Base-by-base conservation (phyloP, 1,284 basidiomycete genomes). In the Volvariella volvacea region DNA sequence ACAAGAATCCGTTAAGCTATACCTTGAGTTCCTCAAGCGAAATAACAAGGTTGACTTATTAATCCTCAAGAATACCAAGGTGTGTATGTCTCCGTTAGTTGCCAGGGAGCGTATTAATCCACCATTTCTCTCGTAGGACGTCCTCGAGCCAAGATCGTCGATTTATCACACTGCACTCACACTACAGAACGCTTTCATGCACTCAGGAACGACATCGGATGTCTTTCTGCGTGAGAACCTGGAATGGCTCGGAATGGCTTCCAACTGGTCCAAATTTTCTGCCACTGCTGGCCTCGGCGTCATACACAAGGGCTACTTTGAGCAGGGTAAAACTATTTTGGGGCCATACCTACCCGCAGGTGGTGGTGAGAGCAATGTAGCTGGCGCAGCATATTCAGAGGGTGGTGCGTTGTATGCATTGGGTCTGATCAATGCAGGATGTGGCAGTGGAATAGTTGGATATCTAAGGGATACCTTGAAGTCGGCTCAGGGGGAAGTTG, bases 201-300 rank as follows among this genome's bases (percentile, higher is more conserved):
- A 95, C 60, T 84, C 93, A 19, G 94, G 94, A 39, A 98, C 94
- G 1, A 92, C 92, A 0, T 93, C 92, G 2, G 94, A 98, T 56
- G 62, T 78, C 30, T 98, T 97, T 73, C 69, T 98, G 21, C 83
- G 92, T 8, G 90, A 95, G 46, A 97, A 97, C 61, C 75, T 98
- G 39, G 93, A 95, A 60, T 98, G 92, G 92, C 78, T 98, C 1
- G 88, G 81, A 19, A 76, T 90, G 48, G 94, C 94, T 2, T 87
- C 85, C 33, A 96, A 98, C 61, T 98, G 94, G 94, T 90, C 91
- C 36, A 98, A 97, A 60, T 98, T 97, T 67, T 90, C 91, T 6
- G 90, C 93, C 2, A 96, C 94, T 4, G 92, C 93, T 19, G 92
- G 88, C 6, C 80, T 98, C 19, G 94, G 94, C 54, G 89, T 97